A percentile compares a stretch with the other conserved stretches of the same genome.
These are phyloP conservation scores for Metroxylon sagu DNA, from an alignment of 176 grass and related monocot species.

Conservation along the genomic window DNA sequence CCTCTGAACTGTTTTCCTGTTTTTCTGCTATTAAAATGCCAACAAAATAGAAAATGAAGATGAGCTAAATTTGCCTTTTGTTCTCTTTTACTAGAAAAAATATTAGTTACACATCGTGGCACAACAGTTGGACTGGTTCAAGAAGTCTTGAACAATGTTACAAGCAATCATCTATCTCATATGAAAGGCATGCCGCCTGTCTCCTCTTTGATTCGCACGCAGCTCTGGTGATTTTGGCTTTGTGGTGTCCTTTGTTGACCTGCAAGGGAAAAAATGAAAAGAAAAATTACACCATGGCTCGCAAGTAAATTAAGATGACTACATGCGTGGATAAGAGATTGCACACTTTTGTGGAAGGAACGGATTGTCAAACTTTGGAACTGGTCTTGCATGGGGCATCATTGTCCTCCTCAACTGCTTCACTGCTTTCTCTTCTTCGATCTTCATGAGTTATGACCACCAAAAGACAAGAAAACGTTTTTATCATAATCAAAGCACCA, in stretches of 20 bases:
- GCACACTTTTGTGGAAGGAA: conserved; percentile 73
- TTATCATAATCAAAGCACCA: too few species aligned
- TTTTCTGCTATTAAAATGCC: too few species aligned
- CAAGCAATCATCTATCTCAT: conserved; percentile 66
- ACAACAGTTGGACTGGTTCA: too few species aligned
- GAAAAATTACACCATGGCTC: too few species aligned
- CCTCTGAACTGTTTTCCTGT: too few species aligned
- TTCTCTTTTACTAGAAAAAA: too few species aligned
- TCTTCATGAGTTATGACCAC: conserved; percentile 27
- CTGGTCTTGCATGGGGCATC: conserved; percentile 73
- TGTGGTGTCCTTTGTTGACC: conserved; percentile 64
- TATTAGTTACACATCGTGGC: too few species aligned
- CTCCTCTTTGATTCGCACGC: conserved; percentile 51
- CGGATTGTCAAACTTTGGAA: conserved; percentile 81
- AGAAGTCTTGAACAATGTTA: too few species aligned
- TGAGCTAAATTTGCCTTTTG: too few species aligned
- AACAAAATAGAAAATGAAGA: too few species aligned
- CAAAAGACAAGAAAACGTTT: neutral
- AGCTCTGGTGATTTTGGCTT: conserved; percentile 56
- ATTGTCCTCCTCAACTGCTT: conserved; percentile 84
- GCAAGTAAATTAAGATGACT: too few species aligned
- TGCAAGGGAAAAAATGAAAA: neutral
- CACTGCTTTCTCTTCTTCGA: conserved; percentile 88
- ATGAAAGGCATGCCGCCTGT: conserved; percentile 42
- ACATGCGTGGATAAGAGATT: neutral